These are phyloP conservation scores for Chrysoporthe deuterocubensis DNA, from an alignment of 2,329 filamentous ascomycete species.

Conservation along the genomic window DNA sequence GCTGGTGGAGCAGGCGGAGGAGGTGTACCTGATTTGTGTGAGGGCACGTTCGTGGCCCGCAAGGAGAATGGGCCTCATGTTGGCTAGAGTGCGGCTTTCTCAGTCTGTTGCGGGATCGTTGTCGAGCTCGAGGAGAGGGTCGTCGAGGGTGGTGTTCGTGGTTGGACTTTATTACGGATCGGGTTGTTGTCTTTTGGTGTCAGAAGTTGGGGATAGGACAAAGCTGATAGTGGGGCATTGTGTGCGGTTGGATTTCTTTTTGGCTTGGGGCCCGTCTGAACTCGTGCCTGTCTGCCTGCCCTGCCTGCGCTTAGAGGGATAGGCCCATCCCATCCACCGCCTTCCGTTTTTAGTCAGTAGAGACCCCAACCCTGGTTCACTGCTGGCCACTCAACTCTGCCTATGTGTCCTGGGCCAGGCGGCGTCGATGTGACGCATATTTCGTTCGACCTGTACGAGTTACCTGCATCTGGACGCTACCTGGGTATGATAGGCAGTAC, in stretches of 20 bases:
- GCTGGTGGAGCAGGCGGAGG: constrained; percentile 12
- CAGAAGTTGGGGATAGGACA: constrained; percentile 19
- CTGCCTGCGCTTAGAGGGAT: neutral
- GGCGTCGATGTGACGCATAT: neutral
- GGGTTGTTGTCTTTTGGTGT: constrained; percentile 11
- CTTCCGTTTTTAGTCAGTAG: neutral
- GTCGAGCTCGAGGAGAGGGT: neutral
- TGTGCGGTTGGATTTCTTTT: constrained; percentile 18
- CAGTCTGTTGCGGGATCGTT: neutral
- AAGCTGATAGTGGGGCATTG: constrained; percentile 24
- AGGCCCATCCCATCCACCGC: neutral
- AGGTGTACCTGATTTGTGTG: constrained; percentile 82
- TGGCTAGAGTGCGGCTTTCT: constrained; percentile 45
- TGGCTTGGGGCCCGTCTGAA: neutral
- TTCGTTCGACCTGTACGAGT: neutral
- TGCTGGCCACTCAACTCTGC: too few species aligned
- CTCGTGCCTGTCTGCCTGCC: neutral
- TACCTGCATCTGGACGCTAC: neutral
- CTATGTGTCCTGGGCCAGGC: neutral
- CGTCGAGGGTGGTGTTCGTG: constrained; percentile 12
- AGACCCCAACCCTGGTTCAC: neutral
- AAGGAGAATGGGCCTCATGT: constrained; percentile 95
- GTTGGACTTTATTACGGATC: constrained; percentile 13
- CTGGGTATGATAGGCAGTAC: neutral
- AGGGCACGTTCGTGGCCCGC: constrained; percentile 96